Conservation (phyloP, 78 protist genomes). For the Protostelium mycophagum region DNA sequence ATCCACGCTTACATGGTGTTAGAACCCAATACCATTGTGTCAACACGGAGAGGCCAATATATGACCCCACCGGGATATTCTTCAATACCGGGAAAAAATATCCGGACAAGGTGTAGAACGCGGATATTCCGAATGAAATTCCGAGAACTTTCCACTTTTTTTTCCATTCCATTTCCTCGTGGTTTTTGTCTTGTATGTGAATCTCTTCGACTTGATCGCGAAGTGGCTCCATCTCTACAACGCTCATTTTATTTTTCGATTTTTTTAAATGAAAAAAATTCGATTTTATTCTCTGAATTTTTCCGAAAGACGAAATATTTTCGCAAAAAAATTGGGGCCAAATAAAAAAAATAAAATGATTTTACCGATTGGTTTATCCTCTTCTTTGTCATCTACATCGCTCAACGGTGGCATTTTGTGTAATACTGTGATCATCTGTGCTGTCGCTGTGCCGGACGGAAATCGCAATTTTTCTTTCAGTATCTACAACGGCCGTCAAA, state of each 20-base stretch:
- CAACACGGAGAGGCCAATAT: conserved; percentile 37
- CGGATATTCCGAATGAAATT: conserved; percentile 43
- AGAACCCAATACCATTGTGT: conserved; percentile 60
- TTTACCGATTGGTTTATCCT: background rate
- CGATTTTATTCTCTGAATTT: too few relatives aligned
- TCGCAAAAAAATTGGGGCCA: too few relatives aligned
- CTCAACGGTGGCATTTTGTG: background rate
- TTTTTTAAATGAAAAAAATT: too few relatives aligned
- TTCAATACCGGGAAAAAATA: conserved; percentile 62
- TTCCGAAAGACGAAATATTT: too few relatives aligned
- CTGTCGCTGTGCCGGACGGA: conserved; percentile 87
- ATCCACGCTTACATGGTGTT: conserved; percentile 49
- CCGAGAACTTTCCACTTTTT: conserved; percentile 42
- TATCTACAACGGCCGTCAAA: conserved; percentile 1
- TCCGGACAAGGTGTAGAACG: conserved; percentile 39
- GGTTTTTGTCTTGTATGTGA: background rate
- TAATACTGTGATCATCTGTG: conserved; percentile 14
- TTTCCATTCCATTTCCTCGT: conserved; percentile 1
- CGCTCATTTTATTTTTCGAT: too few relatives aligned
- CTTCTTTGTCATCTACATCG: background rate
- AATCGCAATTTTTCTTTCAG: conserved; percentile 78
- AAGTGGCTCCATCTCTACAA: background rate
- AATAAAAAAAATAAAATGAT: too few relatives aligned
- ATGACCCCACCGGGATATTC: conserved; percentile 47
- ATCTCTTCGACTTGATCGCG: background rate